Base-by-base conservation (phyloP, 2,329 filamentous ascomycete species). In the Ascochyta fabae region DNA sequence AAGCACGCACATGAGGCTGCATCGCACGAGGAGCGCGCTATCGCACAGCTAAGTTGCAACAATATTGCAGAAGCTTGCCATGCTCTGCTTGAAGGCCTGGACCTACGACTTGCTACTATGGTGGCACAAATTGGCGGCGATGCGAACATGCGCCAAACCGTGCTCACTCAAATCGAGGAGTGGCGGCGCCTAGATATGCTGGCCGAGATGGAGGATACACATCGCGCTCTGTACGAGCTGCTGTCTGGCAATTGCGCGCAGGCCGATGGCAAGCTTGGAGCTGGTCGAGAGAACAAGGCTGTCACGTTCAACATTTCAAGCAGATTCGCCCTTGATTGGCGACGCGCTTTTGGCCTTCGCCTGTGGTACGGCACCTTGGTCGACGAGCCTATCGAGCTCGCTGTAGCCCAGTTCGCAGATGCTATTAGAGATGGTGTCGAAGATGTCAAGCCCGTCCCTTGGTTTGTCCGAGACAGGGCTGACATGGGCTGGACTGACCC, bases 171-270 rank as follows among this genome's bases (percentile, higher is more conserved):
- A 73, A 83, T 99, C 48, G 86, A 88, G 56, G 87, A 89, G 46
- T 99, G 95, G 95, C 86, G 88, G 33, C 85, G 90, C 26, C 86
- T 91, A 33, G 91, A 92, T 69, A 86, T 94, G 42, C 84, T 96
- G 16, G 91, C 92, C 1, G 96, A 99, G 73, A 92, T 99, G 75
- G 87, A 86, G 15, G 88, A 95, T 62, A 83, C 91, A 1, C 86
- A 96, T 40, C 88, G 95, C 50, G 89, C 93, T 8, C 81, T 99
- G 31, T 99, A 97, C 72, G 92, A 96, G 74, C 83, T 99, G 26
- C 81, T 97, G 10, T 86, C 91, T 27, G 95, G 96, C 34, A 95
- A 97, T 62, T 88, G 91, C n/a, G 88, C 91, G 60, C 85, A 88
- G 26, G 93, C 91, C 56, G 86, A 92, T 63, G 95, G 94, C 10